Base-by-base conservation (phyloP, 73 alveolate species). In the Blepharisma stoltei region DNA sequence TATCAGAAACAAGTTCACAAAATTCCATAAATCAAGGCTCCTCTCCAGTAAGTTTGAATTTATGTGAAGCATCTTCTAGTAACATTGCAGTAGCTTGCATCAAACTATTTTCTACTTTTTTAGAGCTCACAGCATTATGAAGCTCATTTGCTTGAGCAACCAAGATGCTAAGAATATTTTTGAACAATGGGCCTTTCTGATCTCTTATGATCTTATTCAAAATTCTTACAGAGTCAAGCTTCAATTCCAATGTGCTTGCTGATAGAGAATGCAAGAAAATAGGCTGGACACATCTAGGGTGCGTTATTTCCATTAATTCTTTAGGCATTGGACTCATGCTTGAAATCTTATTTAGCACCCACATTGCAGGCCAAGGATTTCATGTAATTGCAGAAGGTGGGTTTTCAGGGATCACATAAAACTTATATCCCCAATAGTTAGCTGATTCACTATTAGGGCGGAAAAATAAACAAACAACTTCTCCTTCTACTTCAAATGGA, bases 141-240 rank as follows among this genome's bases (percentile, higher is more conserved):
- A n/a, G n/a, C n/a, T n/a, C n/a, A n/a, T n/a, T n/a, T n/a, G 71
- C 71, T 55, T 55, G 44, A 6, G 7, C 45, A 14, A 55, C 71
- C 7, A 55, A 55, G 9, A 55, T 55, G 8, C 18, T 20, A 9
- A 55, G 6, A 55, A 55, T 55, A 9, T 55, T 55, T 6, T 20
- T 21, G 18, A 55, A 7, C 6, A 6, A 6, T 20, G 71, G 43
- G 18, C 18, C 44, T 55, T 55, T 8, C 18, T 55, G 71, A 9
- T 37, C 71, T 7, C 71, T 8, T 7, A 55, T 6, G 45, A 55
- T 6, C 18, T 55, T 55, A 7, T 37, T 8, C 7, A 55, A 7
- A 21, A n/a, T n/a, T n/a, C n/a, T n/a, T n/a, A n/a, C n/a, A n/a
- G n/a, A n/a, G n/a, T n/a, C n/a, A n/a, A n/a, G 20, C 14, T 7